Evolutionary conservation across 2,329 filamentous ascomycete genomes (phyloP).

Genomic region (Calycina herbarum): DNA sequence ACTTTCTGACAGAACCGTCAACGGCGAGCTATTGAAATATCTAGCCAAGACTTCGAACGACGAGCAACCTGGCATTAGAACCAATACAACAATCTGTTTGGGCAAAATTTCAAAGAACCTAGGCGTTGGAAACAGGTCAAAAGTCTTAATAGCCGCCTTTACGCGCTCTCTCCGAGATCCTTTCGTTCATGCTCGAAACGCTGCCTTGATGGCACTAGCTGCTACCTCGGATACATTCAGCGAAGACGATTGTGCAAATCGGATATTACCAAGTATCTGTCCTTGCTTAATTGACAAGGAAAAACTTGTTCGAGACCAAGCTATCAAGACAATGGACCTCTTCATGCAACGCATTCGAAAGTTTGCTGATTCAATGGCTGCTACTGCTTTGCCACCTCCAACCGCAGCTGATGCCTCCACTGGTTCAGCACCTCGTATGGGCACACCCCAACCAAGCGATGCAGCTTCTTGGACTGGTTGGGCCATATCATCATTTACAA

Average conservation of each 20-base stretch:
- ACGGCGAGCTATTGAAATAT: conserved; percentile 87
- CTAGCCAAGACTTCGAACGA: conserved; percentile 96
- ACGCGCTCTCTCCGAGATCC: conserved; percentile 86
- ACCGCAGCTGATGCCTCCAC: conserved; percentile 46
- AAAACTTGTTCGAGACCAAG: conserved; percentile 89
- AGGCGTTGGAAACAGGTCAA: conserved; percentile 73
- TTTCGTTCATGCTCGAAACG: conserved; percentile 91
- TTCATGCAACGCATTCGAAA: conserved; percentile 84
- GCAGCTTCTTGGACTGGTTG: conserved; percentile 83
- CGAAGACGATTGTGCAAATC: conserved; percentile 84
- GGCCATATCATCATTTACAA: conserved; percentile 98
- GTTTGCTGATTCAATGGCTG: conserved; percentile 73
- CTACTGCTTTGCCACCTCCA: conserved; percentile 71
- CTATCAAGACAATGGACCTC: conserved; percentile 82
- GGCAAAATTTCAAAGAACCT: conserved; percentile 94
- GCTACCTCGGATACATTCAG: conserved; percentile 84
- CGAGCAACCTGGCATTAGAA: conserved; percentile 94
- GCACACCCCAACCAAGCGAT: conserved; percentile 69
- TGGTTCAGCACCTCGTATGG: conserved; percentile 66
- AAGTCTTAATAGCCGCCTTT: conserved; percentile 92
- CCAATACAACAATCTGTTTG: conserved; percentile 96
- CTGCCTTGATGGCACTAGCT: conserved; percentile 78
- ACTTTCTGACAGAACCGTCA: conserved; percentile 87
- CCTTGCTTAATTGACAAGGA: conserved; percentile 91
- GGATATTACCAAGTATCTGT: conserved; percentile 81